Base-by-base conservation (phyloP, 345 rosid species). In the Hirschfeldia incana region DNA sequence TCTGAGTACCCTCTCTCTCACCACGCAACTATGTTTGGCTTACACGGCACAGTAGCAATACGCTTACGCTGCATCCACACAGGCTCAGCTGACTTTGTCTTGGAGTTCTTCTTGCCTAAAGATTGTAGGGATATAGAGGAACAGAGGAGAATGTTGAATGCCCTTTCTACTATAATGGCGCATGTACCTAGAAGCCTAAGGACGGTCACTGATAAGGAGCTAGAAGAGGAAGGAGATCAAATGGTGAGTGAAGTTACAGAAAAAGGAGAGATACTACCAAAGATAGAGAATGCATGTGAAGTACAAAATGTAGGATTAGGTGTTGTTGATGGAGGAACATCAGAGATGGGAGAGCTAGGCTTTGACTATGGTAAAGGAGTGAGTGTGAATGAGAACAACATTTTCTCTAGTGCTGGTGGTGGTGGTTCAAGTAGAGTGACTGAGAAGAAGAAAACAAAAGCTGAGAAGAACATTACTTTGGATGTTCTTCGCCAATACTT, bases 1-100 rank as follows among this genome's bases (percentile, higher is more conserved):
- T 84, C 90, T 0, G 89, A 92, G 62, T 95, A 92, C 81, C 98
- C 99, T 61, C 96, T 95, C 34, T 87, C 99, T 75, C 99, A 95
- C 83, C 96, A 90, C 46, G 99, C 99, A 6, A 89, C 85, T 73
- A 88, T 95, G 89, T 92, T 92, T 76, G 91, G 91, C 0, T 81
- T 95, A 76, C 77, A 82, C 64, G 98, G 92, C 1, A 89, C 97
- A 28, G 99, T 92, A 6, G 99, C 99, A 0, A 91, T 95, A 69
- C 95, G 94, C 69, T 74, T 95, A 65, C 86, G 98, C 72, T 87
- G 93, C 70, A 81, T 88, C 77, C 85, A 85, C 75, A 86, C 93
- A 0, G 94, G 97, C 46, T 39, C 80, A 26, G 85, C 82, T 3
- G 98, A 95, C 83, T 92, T 90, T 34, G 96, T 91, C 75, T 85